These are phyloP conservation scores for Cladobotryum protrusum DNA, from an alignment of 2,329 filamentous ascomycete species.

Conservation along the genomic window DNA sequence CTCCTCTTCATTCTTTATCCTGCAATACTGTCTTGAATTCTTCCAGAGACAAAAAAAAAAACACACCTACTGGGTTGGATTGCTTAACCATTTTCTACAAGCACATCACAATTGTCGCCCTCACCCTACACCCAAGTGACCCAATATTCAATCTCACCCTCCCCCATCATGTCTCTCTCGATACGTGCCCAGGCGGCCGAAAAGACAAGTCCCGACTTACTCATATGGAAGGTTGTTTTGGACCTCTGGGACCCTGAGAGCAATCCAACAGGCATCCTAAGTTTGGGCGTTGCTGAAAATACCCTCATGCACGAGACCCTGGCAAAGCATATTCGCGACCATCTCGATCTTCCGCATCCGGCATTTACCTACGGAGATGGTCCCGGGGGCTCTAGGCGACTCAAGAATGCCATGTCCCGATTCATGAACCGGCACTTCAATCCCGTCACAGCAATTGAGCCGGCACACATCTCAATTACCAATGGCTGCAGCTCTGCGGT, in stretches of 20 bases:
- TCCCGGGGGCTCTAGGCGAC: constrained; percentile 28
- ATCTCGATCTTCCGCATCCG: constrained; percentile 24
- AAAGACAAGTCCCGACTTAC: not conserved
- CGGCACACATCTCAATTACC: constrained; percentile 29
- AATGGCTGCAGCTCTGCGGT: constrained; percentile 36
- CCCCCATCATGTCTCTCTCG: constrained; percentile 7
- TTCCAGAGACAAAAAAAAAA: too few relatives aligned
- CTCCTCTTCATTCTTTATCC: too few relatives aligned
- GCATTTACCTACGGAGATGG: constrained; percentile 38
- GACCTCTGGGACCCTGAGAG: constrained; percentile 36
- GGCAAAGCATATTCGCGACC: constrained; percentile 34
- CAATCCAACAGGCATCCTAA: constrained; percentile 41
- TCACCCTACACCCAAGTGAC: too few relatives aligned
- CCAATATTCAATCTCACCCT: too few relatives aligned
- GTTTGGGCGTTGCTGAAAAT: constrained; percentile 47
- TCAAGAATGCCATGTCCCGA: constrained; percentile 24
- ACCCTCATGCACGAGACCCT: constrained; percentile 42
- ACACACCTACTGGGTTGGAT: too few relatives aligned
- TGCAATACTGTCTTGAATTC: too few relatives aligned
- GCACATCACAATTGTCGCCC: too few relatives aligned
- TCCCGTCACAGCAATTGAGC: constrained; percentile 21
- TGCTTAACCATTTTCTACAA: too few relatives aligned
- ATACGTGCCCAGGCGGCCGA: constrained; percentile 3
- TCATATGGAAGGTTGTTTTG: constrained; percentile 36
- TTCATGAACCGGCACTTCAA: constrained; percentile 31